Percentiles rank a stretch among this genome's conserved stretches.
Evolutionary conservation across 73 alveolate genomes (phyloP).

Genomic region (Paraurostyla sp.): DNA sequence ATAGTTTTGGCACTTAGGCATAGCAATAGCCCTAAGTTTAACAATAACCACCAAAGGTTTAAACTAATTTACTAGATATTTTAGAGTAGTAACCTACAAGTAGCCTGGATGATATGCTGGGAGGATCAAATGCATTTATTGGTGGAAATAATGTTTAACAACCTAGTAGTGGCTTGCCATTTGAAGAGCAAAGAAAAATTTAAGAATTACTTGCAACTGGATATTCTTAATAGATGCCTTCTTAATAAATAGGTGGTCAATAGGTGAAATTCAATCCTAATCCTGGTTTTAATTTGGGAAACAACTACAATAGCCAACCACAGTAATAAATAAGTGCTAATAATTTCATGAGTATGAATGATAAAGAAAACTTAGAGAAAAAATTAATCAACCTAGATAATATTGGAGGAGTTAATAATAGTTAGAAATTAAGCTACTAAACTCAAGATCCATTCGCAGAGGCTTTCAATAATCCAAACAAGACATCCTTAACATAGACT

Average conservation of each 20-base stretch:
- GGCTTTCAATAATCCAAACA: slow-evolving; percentile 22
- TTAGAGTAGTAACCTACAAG: neutral
- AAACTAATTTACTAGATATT: neutral
- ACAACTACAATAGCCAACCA: neutral
- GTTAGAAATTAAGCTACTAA: neutral
- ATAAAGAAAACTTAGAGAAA: slow-evolving; percentile 23
- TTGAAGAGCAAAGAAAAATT: slow-evolving; percentile 15
- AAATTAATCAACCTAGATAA: slow-evolving; percentile 3
- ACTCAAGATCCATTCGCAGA: slow-evolving; percentile 45
- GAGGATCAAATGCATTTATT: neutral
- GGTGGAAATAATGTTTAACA: neutral
- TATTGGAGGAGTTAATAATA: neutral
- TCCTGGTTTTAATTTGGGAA: neutral
- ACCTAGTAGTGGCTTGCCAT: neutral
- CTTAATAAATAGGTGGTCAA: neutral
- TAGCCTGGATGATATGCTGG: slow-evolving; percentile 19
- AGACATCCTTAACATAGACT: neutral
- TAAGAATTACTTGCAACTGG: slow-evolving; percentile 18
- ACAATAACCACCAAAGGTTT: neutral
- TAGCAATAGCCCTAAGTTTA: neutral
- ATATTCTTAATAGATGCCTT: neutral
- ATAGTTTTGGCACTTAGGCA: neutral
- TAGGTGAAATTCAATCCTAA: neutral
- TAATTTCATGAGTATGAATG: neutral
- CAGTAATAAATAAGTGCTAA: neutral